Percentiles rank a stretch among this genome's conserved stretches.
Conservation (phyloP, 176 grass and related monocot species). For the Aegilops bicornis region DNA sequence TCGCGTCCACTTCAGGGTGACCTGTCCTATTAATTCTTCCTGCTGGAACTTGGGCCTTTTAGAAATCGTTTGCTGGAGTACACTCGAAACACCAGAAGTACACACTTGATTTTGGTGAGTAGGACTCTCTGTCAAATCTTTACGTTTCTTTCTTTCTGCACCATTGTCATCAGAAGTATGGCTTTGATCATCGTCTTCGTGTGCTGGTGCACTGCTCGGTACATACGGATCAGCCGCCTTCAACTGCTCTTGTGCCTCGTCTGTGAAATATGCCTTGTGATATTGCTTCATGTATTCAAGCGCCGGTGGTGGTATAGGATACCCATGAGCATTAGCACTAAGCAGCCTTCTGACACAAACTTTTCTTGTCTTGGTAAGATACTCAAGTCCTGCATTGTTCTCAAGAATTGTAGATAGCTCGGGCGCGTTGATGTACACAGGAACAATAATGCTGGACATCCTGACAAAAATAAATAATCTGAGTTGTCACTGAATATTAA, state of each 20-base stretch:
- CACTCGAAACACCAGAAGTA: not conserved
- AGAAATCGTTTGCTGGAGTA: not conserved
- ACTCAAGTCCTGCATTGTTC: not conserved
- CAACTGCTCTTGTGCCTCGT: not conserved
- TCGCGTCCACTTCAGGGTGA: not conserved
- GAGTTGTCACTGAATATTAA: not conserved
- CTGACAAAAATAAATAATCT: not conserved
- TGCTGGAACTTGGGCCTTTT: not conserved
- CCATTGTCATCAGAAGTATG: not conserved
- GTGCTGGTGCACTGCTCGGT: not conserved
- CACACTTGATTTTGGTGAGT: not conserved
- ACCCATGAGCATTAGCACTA: not conserved
- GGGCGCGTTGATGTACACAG: not conserved
- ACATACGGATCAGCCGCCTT: not conserved
- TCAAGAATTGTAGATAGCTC: not conserved
- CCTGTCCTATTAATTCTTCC: not conserved
- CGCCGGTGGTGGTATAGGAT: not conserved
- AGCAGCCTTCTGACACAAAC: not conserved
- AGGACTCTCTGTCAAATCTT: not conserved
- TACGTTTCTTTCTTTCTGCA: not conserved
- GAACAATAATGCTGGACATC: slow-evolving; percentile 6
- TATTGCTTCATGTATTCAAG: not conserved
- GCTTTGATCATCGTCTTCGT: not conserved
- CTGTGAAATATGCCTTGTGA: not conserved
- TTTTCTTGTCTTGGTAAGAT: not conserved